Base-by-base conservation (phyloP, 2,329 filamentous ascomycete genomes). In the Chrysosporium keratinophilum region DNA sequence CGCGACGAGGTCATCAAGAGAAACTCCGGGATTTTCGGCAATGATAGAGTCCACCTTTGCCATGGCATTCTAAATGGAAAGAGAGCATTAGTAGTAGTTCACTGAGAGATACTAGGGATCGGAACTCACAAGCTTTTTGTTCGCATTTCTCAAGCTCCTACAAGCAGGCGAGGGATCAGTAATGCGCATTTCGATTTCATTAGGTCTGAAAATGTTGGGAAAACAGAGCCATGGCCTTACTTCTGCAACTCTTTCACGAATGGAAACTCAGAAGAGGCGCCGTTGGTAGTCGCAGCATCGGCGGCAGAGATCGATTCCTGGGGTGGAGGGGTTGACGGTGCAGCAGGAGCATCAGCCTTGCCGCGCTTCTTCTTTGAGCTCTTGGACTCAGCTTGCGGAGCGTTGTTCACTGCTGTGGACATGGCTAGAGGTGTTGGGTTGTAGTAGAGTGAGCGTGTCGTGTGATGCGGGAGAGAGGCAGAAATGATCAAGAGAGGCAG, bases 231-330 rank as follows among this genome's bases (percentile, higher is more conserved):
- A 37, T 12, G 3, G 10, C 9, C 83, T 67, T 75, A 95, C 90
- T 95, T 96, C 67, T 91, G 83, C 48, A 97, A 78, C 69, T 97
- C 91, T 67, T 83, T 88, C 67, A 96, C 79, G 72, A 91, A 89
- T 39, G 83, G 76, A 64, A 81, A 89, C 68, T 96, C 90, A 58
- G 74, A 75, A 54, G 87, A 83, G 49, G 73, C 70, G 56, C 76
- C 76, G 63, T 83, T 82, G 56, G 74, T 71, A 31, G 77, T 69
- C 23, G 23, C 23, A 6, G 74, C 72, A 58, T 67, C 69, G 61
- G 76, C 75, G 40, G 77, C 74, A 23, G 79, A 76, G 54, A 78
- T 76, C 42, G 79, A 81, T 54, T 78, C 76, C 64, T 54, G 68
- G 34, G 59, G 59, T 50, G 43, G 15, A 42, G 51, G 43, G 11